Evolutionary conservation across 169 alveolate genomes (phyloP), one percentile per base, ranked within the genome.

Genomic region (Babesia ovata): DNA sequence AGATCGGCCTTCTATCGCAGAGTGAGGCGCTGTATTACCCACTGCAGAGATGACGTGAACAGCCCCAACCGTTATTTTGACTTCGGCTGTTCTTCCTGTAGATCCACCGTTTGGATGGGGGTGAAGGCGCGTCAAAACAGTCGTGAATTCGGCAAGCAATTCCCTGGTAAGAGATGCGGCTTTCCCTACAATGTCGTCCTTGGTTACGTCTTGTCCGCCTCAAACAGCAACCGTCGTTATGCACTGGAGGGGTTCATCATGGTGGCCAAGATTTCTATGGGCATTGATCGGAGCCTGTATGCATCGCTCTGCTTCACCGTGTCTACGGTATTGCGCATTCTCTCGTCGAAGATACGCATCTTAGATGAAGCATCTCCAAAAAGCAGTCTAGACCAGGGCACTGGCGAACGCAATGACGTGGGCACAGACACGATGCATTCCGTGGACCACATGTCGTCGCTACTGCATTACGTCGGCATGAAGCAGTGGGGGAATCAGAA

Each of bases 201-300:
- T 28, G 60, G 26, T 24, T 63, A 45, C 53, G 49, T 63, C 16
- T 21, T 45, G 11, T 63, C 60, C 28, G 26, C 42, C 4, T 24
- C 22, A 16, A 63, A 33, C 12, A 9, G 60, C 60, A 2, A 19
- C 65, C 76, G 63, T 26, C 63, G 39, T 7, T 67, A 54, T 17
- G 63, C 76, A 19, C 56, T 67, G 16, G 76, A 67, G 22, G 76
- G 66, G 12, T 50, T 48, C 36, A 57, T 67, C 56, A 67, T 67
- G 63, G 11, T 67, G 42, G 76, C 76, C 33, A 36, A 67, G 24
- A 21, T 67, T 10, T 24, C 76, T 7, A 22, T n/a, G 66, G 76
- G 29, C 45, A 8, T 67, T 21, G 56, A 54, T 33, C 49, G 29
- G 17, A 66, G 53, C 58, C 53, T 67, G 19, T 12, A 48, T 12